Evolutionary conservation across 192 early-diverging fungal genomes (phyloP).

Genomic region (Chytriomyces hyalinus): DNA sequence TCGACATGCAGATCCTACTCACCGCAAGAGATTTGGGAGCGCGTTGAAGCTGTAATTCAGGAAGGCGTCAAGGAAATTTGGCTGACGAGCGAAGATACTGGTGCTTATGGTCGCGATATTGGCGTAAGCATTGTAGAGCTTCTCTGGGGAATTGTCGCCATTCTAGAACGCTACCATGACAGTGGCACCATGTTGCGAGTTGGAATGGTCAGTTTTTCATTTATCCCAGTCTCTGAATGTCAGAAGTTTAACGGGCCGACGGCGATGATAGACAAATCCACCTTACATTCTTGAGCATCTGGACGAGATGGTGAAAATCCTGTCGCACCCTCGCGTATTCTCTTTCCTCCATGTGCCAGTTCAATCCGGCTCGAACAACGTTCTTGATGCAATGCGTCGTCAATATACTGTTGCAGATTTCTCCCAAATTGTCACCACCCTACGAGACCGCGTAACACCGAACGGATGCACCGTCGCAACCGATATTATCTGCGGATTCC

Average conservation of each 20-base stretch:
- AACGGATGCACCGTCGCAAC: slow-evolving; percentile 57
- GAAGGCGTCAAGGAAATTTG: slow-evolving; percentile 67
- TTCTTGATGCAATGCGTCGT: slow-evolving; percentile 59
- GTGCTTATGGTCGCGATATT: slow-evolving; percentile 63
- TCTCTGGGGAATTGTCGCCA: slow-evolving; percentile 50
- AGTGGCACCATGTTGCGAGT: slow-evolving; percentile 52
- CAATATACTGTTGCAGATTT: slow-evolving; percentile 59
- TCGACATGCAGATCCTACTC: slow-evolving; percentile 57
- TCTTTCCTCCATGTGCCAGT: slow-evolving; percentile 66
- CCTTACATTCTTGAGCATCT: slow-evolving; percentile 67
- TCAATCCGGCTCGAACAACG: slow-evolving; percentile 55
- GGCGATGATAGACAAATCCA: slow-evolving; percentile 52
- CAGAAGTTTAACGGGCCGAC: background rate
- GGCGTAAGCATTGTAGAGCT: slow-evolving; percentile 54
- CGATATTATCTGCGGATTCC: slow-evolving; percentile 67
- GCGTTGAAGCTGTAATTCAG: slow-evolving; percentile 53
- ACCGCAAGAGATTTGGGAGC: slow-evolving; percentile 51
- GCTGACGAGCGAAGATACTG: slow-evolving; percentile 65
- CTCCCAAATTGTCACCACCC: slow-evolving; percentile 41
- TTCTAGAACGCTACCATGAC: slow-evolving; percentile 46
- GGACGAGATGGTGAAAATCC: slow-evolving; percentile 52
- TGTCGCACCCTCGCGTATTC: slow-evolving; percentile 62
- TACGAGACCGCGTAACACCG: slow-evolving; percentile 42
- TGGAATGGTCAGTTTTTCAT: slow-evolving; percentile 47
- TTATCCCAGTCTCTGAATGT: background rate